These are phyloP conservation scores for Hortiboletus flavorubellus DNA, from an alignment of 768 basidiomycete species.

Conservation along the genomic window DNA sequence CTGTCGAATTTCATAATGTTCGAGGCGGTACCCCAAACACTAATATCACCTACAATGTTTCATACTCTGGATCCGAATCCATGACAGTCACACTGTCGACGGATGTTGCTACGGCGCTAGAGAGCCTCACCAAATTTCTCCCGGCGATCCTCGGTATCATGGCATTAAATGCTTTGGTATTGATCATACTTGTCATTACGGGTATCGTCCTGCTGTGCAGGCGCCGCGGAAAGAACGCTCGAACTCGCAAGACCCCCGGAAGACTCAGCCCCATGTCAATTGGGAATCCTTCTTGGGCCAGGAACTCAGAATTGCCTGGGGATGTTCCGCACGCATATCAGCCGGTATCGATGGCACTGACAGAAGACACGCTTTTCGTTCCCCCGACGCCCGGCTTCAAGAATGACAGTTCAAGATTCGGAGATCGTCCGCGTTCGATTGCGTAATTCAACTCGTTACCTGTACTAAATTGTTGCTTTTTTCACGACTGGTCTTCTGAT, in stretches of 20 bases:
- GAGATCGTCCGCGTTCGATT: slow-evolving; percentile 42
- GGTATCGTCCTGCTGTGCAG: slow-evolving; percentile 55
- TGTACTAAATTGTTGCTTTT: neutral
- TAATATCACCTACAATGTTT: slow-evolving; percentile 66
- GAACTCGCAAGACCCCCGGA: slow-evolving; percentile 38
- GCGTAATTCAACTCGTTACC: slow-evolving; percentile 27
- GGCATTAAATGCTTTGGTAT: slow-evolving; percentile 71
- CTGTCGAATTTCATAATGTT: slow-evolving; percentile 60
- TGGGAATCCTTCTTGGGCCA: slow-evolving; percentile 33
- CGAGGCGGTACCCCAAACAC: slow-evolving; percentile 63
- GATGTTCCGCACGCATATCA: slow-evolving; percentile 53
- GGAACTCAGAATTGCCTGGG: slow-evolving; percentile 39
- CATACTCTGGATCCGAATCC: slow-evolving; percentile 41
- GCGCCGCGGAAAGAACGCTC: slow-evolving; percentile 38
- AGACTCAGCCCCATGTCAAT: slow-evolving; percentile 58
- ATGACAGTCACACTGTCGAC: slow-evolving; percentile 53
- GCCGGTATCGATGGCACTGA: slow-evolving; percentile 58
- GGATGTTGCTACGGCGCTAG: slow-evolving; percentile 55
- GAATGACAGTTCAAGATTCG: slow-evolving; percentile 26
- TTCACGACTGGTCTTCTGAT: slow-evolving; percentile 4
- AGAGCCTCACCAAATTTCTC: slow-evolving; percentile 59
- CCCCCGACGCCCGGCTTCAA: slow-evolving; percentile 62
- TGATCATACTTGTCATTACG: slow-evolving; percentile 53
- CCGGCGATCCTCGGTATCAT: slow-evolving; percentile 75
- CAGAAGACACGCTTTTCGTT: slow-evolving; percentile 45